Evolutionary conservation across 768 basidiomycete genomes (phyloP), one percentile per base, ranked within the genome.

Genomic region (Boletus pseudopeckii): DNA sequence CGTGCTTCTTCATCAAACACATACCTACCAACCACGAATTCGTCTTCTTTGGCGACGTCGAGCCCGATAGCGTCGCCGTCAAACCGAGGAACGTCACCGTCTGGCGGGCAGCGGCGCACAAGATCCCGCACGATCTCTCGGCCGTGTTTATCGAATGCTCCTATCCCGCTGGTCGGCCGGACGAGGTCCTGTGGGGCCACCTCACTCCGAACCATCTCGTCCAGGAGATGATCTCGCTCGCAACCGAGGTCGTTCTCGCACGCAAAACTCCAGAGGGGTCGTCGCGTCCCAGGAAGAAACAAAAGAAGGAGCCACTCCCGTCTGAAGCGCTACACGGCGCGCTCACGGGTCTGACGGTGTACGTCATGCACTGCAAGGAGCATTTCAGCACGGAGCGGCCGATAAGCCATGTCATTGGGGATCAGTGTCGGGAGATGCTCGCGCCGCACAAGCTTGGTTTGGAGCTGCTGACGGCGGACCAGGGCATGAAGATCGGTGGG

Each of bases 131-230:
- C 22, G 75, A 72, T 4, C 79, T 98, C 15, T 78, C 81, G 32
- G 78, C 82, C n/a, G 80, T 98, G 52, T 98, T 98, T 66, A 91
- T 98, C 65, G 96, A 98, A 73, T 98, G 96, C 69, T 96, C 93
- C 2, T 93, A 86, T 74, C 84, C 88, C 20, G 79, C 83, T 1
- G 86, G 86, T 0, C 78, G 95, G 54, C 75, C 79, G 17, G 78
- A 84, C 58, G 79, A 83, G 43, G 65, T 75, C 49, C 76, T 98
- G 40, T 96, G 83, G 68, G 96, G 96, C 0, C 96, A 98, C 61
- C 78, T 98, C 13, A 87, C 78, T 33, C 93, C 96, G 0, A 83
- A 83, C 22, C 88, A 90, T 59, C 74, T 98, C 32, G 79, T 80
- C 2, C 78, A 82, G 50, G 96, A 98, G 72, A 77, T 98, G 50